Base-by-base conservation (phyloP, 768 basidiomycete genomes). In the Tylopilus balloui region DNA sequence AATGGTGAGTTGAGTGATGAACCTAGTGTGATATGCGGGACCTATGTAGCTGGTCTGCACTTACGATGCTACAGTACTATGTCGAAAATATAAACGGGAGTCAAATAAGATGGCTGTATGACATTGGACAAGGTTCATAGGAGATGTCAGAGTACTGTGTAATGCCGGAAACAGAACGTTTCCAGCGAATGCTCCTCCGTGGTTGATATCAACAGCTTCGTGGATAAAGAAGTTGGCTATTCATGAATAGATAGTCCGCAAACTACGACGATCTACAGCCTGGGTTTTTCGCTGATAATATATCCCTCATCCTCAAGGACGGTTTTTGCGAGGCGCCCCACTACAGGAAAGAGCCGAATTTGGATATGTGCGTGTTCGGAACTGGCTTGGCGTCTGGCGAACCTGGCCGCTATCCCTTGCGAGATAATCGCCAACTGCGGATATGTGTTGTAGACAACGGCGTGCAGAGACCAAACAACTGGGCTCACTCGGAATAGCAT, bases 341-440 rank as follows among this genome's bases (percentile, higher is more conserved):
- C 69, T 20, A 80, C 52, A 13, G 78, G 82, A 66, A 88, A 89
- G 9, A 73, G 59, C 1, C 49, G 45, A 11, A 45, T 51, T 34
- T 76, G 72, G 40, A 75, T 53, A 37, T 68, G 71, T 7, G 92
- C 92, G 36, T 73, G 71, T 65, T 92, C 91, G 0, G 92, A 94
- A 63, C 88, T 93, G 4, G 92, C 92, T 67, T 96, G 92, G 17
- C 89, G 80, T 21, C 85, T 76, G 1, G 91, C 90, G 45, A 80
- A 81, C 37, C 92, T 79, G 25, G 92, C 92, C 2, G 92, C 88
- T 54, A 96, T 92, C 4, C 92, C 92, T 69, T 96, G 92, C 1
- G 81, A 72, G 56, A 96, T 94, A 50, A 95, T 77, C 0, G 89
- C 77, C 21, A 88, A 67, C 88, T 88, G 56, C 15, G 42, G 15